Evolutionary conservation across 2,329 filamentous ascomycete genomes (phyloP).

Genomic region (Chaetomium olivaceum): DNA sequence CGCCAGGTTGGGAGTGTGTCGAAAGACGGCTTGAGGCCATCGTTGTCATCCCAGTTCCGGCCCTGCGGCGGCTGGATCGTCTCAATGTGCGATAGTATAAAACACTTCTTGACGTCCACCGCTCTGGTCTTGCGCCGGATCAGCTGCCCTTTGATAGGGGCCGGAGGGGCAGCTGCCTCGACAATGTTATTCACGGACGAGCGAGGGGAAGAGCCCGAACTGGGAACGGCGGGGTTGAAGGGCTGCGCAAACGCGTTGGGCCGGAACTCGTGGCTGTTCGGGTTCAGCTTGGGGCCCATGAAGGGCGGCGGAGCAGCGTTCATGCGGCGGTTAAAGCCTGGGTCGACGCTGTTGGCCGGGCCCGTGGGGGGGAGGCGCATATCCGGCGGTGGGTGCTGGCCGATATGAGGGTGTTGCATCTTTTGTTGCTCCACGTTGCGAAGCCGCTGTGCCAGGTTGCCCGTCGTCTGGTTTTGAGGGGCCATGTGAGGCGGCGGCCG

Average conservation of each 20-base stretch:
- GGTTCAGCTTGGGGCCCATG: constrained; percentile 60
- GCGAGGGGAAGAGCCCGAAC: constrained; percentile 70
- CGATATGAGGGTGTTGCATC: constrained; percentile 41
- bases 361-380: constrained; percentile 71
- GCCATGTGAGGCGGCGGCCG: constrained; percentile 48
- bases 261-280: constrained; percentile 75
- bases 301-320: constrained; percentile 52
- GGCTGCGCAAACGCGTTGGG: constrained; percentile 78
- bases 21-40: constrained; percentile 80
- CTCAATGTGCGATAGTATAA: constrained; percentile 56
- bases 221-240: constrained; percentile 75
- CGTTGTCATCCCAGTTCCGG: constrained; percentile 71
- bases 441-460: constrained; percentile 52
- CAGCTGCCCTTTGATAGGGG: constrained; percentile 48
- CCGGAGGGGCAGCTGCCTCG: constrained; percentile 37
- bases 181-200: constrained; percentile 57
- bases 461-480: constrained; percentile 45
- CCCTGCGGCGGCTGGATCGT: constrained; percentile 53
- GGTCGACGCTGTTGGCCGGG: constrained; percentile 60
- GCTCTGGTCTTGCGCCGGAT: constrained; percentile 72
- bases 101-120: constrained; percentile 69
- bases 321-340: constrained; percentile 55
- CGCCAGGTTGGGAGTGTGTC: constrained; percentile 86
- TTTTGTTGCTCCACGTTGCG: constrained; percentile 55
- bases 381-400: constrained; percentile 38